Evolutionary conservation across 2,329 filamentous ascomycete species (phyloP).

Genomic region (Shiraia sp.): DNA sequence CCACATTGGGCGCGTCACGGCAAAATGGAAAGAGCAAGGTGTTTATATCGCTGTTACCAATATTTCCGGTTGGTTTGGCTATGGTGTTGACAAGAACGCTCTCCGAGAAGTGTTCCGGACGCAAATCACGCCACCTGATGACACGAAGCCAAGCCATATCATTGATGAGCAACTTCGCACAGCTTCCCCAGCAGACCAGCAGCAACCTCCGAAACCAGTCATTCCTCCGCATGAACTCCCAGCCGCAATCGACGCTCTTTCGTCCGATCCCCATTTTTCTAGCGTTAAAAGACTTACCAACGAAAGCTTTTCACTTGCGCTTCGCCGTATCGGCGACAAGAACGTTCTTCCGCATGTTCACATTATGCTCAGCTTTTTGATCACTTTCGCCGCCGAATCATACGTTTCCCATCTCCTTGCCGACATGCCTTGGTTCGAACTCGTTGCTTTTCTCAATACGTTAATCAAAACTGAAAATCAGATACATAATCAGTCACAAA

Average conservation of each 20-base stretch:
- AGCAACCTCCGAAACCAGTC: conserved; percentile 11
- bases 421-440: conserved; percentile 56
- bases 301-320: conserved; percentile 52
- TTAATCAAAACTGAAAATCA: conserved; percentile 48
- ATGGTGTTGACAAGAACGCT: conserved; percentile 53
- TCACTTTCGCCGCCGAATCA: conserved; percentile 42
- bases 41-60: conserved; percentile 63
- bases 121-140: too few species aligned
- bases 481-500: conserved; percentile 5
- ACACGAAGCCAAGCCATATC: too few species aligned
- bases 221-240: conserved; percentile 23
- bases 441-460: conserved; percentile 58
- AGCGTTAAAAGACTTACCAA: conserved; percentile 49
- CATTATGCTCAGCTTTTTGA: conserved; percentile 64
- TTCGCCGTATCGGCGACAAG: conserved; percentile 59
- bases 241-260: conserved; percentile 16
- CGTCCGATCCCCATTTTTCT: conserved; percentile 26
- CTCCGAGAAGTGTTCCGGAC: conserved; percentile 34
- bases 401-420: conserved; percentile 35
- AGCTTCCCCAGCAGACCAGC: conserved; percentile 16
- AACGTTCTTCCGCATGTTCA: conserved; percentile 68
- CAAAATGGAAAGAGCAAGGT: conserved; percentile 61
- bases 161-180: conserved; percentile 21
- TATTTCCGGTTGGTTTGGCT: conserved; percentile 57
- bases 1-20: conserved; percentile 58